Conservation (phyloP, 2,329 filamentous ascomycete genomes). For the Alternaria infectoria region DNA sequence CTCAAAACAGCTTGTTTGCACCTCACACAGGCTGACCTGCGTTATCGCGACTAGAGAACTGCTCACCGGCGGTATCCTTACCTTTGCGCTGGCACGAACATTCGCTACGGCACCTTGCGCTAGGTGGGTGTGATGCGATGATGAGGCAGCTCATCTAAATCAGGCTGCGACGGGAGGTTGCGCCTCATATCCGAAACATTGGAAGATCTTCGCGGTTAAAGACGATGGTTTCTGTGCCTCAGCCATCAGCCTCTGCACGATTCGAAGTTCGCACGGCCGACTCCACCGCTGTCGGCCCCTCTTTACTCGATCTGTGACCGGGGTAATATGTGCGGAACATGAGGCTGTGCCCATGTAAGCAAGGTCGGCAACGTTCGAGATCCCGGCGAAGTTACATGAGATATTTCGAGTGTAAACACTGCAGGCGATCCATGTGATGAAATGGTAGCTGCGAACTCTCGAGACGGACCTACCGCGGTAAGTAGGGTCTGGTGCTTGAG, state of each 20-base stretch:
- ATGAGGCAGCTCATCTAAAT: background rate
- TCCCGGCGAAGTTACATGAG: background rate
- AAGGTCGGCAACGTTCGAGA: background rate
- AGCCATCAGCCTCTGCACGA: background rate
- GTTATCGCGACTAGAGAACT: constrained; percentile 16
- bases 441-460: background rate
- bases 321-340: background rate
- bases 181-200: background rate
- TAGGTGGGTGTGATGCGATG: background rate
- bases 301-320: background rate
- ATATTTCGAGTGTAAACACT: background rate
- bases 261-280: background rate
- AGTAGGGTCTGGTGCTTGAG: background rate
- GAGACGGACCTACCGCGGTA: background rate
- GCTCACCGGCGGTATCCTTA: constrained; percentile 13
- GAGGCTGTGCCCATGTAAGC: background rate
- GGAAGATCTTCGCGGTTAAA: background rate
- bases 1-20: constrained; percentile 24
- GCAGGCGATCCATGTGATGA: background rate
- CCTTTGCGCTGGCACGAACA: background rate
- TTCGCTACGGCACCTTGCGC: constrained; percentile 1
- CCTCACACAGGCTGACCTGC: constrained; percentile 16
- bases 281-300: background rate
- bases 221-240: background rate
- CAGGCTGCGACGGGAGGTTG: background rate